These are phyloP conservation scores for Casaregolazyma suthepensis DNA, from an alignment of 1,139 yeast species.

Conservation along the genomic window DNA sequence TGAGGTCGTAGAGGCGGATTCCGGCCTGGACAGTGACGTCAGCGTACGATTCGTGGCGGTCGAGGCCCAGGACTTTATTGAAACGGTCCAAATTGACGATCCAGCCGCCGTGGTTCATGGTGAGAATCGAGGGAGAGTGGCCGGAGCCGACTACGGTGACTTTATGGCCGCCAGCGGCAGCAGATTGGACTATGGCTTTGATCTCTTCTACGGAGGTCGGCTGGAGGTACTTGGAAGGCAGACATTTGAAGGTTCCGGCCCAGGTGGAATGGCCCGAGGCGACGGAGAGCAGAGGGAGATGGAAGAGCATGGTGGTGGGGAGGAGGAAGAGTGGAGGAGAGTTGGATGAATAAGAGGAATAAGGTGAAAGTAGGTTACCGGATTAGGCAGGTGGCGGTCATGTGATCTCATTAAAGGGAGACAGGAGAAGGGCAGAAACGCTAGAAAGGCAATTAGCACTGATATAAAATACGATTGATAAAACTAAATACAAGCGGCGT, in stretches of 20 bases:
- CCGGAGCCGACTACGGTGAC: constrained; percentile 89
- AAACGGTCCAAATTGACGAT: constrained; percentile 77
- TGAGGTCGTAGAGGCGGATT: constrained; percentile 70
- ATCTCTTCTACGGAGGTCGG: constrained; percentile 65
- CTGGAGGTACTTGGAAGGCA: constrained; percentile 72
- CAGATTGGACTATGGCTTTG: constrained; percentile 55
- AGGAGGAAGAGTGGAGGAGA: background rate
- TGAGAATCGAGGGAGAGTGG: constrained; percentile 88
- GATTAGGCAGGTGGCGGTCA: background rate
- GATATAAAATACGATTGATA: too few relatives aligned
- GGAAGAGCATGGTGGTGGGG: background rate
- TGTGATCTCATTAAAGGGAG: too few relatives aligned
- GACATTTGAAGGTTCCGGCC: constrained; percentile 84
- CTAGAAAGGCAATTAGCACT: too few relatives aligned
- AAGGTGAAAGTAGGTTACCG: background rate
- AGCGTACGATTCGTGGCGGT: constrained; percentile 55
- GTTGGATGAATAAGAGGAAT: too few relatives aligned
- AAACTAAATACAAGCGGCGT: background rate
- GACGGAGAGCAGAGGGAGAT: constrained; percentile 3
- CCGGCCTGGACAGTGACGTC: constrained; percentile 96
- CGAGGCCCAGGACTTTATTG: constrained; percentile 42
- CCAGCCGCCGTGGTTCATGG: constrained; percentile 80
- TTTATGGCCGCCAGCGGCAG: constrained; percentile 54
- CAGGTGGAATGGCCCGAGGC: constrained; percentile 55
- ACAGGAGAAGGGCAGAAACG: too few relatives aligned